These are phyloP conservation scores for Jatropha multifida DNA, from an alignment of 441 rosid species.

Conservation along the genomic window DNA sequence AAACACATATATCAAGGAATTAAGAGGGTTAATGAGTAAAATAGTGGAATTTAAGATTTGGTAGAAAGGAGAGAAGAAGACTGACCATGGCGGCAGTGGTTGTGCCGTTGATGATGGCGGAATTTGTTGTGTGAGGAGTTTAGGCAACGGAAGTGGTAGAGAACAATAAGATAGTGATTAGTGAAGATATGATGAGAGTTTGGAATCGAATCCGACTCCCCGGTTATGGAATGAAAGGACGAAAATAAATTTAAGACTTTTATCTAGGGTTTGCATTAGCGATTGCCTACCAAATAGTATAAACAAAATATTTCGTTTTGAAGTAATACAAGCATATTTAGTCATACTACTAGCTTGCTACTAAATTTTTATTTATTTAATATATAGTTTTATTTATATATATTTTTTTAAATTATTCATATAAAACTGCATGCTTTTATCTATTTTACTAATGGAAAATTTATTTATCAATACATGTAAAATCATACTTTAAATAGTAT, in stretches of 20 bases:
- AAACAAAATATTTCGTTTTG: too few relatives aligned
- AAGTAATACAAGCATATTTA: too few relatives aligned
- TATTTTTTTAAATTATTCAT: too few relatives aligned
- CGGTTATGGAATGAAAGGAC: neutral
- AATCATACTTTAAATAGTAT: too few relatives aligned
- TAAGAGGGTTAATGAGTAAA: neutral
- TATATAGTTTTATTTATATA: too few relatives aligned
- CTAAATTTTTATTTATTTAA: too few relatives aligned
- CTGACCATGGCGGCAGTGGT: constrained; percentile 20
- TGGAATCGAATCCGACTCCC: neutral
- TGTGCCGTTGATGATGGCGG: neutral
- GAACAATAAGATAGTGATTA: neutral
- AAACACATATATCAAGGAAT: constrained; percentile 18
- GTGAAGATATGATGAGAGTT: neutral
- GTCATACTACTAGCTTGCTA: too few relatives aligned
- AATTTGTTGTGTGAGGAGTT: neutral
- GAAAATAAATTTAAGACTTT: neutral
- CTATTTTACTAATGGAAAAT: too few relatives aligned
- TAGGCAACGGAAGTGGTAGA: neutral
- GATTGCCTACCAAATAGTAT: too few relatives aligned
- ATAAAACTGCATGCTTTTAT: too few relatives aligned
- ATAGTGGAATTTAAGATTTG: neutral
- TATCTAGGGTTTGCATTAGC: neutral
- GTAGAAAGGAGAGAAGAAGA: neutral
- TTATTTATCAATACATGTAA: too few relatives aligned